phyloP scores from a whole-genome alignment of 23 red algal genomes.

The Gracilaria caudata region DNA sequence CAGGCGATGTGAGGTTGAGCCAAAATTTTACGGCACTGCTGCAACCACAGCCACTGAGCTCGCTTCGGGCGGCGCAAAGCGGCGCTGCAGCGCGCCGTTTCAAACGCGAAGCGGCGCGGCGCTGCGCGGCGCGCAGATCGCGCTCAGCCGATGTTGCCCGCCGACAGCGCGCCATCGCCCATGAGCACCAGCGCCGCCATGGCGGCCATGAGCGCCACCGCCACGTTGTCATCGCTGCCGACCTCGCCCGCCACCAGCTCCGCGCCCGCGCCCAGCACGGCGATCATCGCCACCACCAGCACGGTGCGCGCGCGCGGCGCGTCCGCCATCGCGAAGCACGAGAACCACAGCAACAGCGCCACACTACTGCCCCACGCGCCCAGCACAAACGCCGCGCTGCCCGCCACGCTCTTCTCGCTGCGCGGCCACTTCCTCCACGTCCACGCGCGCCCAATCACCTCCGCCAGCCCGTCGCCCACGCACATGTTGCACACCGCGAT shows the following conservation, averaged over 20 bases:
- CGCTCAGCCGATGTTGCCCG: too few species aligned
- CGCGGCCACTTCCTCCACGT: not conserved
- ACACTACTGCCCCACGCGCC: not conserved
- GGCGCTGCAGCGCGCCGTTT: too few species aligned
- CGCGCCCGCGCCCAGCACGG: not conserved
- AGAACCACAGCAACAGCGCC: conserved; percentile 1
- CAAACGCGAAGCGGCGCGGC: not conserved
- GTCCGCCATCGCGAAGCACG: conserved; percentile 3
- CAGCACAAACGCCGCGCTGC: conserved; percentile 4
- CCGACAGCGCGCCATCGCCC: too few species aligned
- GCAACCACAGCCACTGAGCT: too few species aligned
- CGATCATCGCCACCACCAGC: not conserved
- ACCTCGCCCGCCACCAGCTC: not conserved
- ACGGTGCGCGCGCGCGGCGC: not conserved
- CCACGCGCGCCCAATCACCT: conserved; percentile 11
- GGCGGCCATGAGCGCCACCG: not conserved
- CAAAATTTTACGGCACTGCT: not conserved
- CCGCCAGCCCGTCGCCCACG: conserved; percentile 38
- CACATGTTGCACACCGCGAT: conserved; percentile 12
- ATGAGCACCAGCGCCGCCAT: not conserved
- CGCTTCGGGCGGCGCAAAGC: too few species aligned
- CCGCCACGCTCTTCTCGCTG: conserved; percentile 13
- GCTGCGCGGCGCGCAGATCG: not conserved
- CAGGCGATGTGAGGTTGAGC: too few species aligned
- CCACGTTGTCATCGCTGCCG: conserved; percentile 16